Evolutionary conservation across 2,329 filamentous ascomycete species (phyloP).

Genomic region (Sporothrix euskadiensis): DNA sequence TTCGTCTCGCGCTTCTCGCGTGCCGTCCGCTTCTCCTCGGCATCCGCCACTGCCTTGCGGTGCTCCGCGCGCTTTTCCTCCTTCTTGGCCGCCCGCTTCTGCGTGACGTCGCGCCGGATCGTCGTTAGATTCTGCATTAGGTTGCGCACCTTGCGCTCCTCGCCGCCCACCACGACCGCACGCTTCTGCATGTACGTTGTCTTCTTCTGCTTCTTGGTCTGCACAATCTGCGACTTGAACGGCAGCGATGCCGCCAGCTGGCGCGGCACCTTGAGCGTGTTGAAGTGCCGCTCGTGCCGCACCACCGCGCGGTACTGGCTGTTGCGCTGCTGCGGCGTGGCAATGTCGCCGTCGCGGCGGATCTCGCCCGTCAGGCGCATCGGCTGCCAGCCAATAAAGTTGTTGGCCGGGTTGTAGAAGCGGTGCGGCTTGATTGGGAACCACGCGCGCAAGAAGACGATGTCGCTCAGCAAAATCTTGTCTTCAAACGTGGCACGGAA

Average conservation of each 20-base stretch:
- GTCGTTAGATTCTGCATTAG: conserved; percentile 93
- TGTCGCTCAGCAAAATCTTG: conserved; percentile 95
- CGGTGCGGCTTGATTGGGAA: conserved; percentile 92
- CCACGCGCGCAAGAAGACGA: conserved; percentile 95
- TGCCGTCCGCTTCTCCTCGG: conserved; percentile 79
- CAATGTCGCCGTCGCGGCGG: conserved; percentile 70
- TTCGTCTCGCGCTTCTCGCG: conserved; percentile 89
- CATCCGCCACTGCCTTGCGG: conserved; percentile 77
- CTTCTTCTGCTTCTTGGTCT: conserved; percentile 76
- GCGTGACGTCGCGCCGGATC: conserved; percentile 84
- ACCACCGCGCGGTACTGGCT: conserved; percentile 75
- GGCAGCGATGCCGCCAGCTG: conserved; percentile 81
- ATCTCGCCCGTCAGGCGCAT: conserved; percentile 96
- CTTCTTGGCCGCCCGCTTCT: conserved; percentile 80
- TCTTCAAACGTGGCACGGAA: conserved; percentile 98
- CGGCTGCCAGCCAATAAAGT: conserved; percentile 86
- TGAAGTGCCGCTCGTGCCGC: conserved; percentile 72
- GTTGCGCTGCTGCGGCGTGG: conserved; percentile 79
- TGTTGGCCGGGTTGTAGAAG: conserved; percentile 96
- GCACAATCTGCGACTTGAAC: conserved; percentile 86
- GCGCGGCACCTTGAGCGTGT: conserved; percentile 73
- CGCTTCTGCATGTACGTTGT: conserved; percentile 93
- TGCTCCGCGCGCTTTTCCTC: conserved; percentile 82
- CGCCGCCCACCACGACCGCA: conserved; percentile 81
- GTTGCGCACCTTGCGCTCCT: conserved; percentile 85